Conservation (phyloP, 305 asterid genomes). For the Solanum hybrid region DNA sequence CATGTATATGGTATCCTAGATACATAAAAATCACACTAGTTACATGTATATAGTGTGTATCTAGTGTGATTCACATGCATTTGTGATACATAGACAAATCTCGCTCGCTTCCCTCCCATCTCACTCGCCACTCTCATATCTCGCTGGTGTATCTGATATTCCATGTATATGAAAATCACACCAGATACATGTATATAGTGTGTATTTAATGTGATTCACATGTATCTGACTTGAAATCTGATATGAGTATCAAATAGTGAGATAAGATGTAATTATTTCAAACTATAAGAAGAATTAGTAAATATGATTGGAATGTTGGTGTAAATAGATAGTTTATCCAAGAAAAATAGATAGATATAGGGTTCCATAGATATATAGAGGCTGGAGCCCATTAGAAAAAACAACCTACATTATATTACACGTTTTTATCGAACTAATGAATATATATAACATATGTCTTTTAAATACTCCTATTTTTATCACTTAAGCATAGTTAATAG, state of each 20-base stretch:
- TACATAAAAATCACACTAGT: no score
- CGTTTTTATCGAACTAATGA: neutral
- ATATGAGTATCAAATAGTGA: neutral
- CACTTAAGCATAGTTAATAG: neutral
- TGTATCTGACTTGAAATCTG: neutral
- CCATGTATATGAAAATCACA: neutral
- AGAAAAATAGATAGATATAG: neutral
- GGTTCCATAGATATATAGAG: no score
- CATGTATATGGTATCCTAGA: neutral
- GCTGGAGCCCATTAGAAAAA: neutral
- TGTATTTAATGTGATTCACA: neutral
- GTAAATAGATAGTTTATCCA: neutral
- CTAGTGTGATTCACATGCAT: no score
- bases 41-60: no score
- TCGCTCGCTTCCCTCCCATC: neutral
- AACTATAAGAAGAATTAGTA: no score
- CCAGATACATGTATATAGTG: neutral
- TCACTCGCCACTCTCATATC: neutral
- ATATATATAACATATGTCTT: neutral
- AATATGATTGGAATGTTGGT: neutral
- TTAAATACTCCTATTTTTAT: neutral
- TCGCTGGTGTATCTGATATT: no score
- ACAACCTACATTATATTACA: neutral
- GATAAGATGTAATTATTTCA: neutral
- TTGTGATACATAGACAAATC: no score